These are phyloP conservation scores for Cryptococcus sp. DNA, from an alignment of 1,284 basidiomycete species.

Conservation along the genomic window DNA sequence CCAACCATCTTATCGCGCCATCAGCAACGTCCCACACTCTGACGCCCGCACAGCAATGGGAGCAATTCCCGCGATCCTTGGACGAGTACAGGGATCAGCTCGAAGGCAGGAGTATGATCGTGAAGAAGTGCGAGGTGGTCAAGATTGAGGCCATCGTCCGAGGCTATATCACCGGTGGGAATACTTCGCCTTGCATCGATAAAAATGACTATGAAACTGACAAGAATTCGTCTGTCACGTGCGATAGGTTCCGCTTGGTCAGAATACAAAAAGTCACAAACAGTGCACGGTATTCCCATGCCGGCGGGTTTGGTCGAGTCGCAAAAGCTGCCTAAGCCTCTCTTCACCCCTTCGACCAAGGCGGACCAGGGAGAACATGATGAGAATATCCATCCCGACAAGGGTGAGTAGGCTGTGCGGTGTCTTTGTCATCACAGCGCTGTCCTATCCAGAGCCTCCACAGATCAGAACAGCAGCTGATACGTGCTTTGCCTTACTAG, in stretches of 20 bases:
- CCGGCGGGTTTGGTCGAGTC: slow-evolving; percentile 82
- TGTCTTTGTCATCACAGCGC: neutral
- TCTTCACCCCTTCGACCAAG: slow-evolving; percentile 97
- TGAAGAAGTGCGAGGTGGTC: slow-evolving; percentile 83
- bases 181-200: no score
- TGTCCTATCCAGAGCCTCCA: neutral
- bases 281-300: slow-evolving; percentile 82
- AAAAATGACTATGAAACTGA: no score
- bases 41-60: slow-evolving; percentile 60
- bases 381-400: slow-evolving; percentile 93
- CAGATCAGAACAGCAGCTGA: neutral
- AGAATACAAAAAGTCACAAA: slow-evolving; percentile 86
- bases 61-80: slow-evolving; percentile 69
- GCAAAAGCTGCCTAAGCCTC: slow-evolving; percentile 73
- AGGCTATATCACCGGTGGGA: slow-evolving; percentile 87
- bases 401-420: slow-evolving; percentile 59
- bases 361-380: slow-evolving; percentile 93
- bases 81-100: slow-evolving; percentile 65
- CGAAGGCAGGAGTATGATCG: slow-evolving; percentile 85
- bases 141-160: slow-evolving; percentile 97
- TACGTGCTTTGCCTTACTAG: slow-evolving; percentile 25
- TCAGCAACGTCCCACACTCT: slow-evolving; percentile 26
- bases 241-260: slow-evolving; percentile 84
- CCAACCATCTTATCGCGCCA: slow-evolving; percentile 82
- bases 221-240: no score